Percentiles rank a stretch among this genome's conserved stretches.
These are phyloP conservation scores for Morella rubra DNA, from an alignment of 306 rosid species.

Conservation along the genomic window DNA sequence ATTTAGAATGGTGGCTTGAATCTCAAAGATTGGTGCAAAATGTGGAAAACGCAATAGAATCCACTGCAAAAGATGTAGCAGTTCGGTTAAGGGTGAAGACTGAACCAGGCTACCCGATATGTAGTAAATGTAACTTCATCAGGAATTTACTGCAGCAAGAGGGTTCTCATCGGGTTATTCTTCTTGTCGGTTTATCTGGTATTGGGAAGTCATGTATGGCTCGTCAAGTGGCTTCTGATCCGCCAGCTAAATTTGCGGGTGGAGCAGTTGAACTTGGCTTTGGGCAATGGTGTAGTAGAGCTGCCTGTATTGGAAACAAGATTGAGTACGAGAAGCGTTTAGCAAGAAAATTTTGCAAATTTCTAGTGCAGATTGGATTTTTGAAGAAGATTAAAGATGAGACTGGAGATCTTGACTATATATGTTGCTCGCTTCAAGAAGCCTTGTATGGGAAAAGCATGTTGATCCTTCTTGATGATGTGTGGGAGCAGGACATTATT, in stretches of 20 bases:
- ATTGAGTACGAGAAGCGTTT: slow-evolving; percentile 28
- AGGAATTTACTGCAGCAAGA: slow-evolving; percentile 30
- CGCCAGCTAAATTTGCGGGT: slow-evolving; percentile 27
- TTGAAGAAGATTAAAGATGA: slow-evolving; percentile 31
- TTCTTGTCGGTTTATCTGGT: slow-evolving; percentile 33
- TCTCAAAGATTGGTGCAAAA: slow-evolving; percentile 19
- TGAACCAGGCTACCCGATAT: slow-evolving; percentile 33
- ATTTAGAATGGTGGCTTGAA: slow-evolving; percentile 38
- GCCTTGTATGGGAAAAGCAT: slow-evolving; percentile 32
- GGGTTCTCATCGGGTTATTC: slow-evolving; percentile 15
- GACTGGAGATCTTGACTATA: slow-evolving; percentile 31
- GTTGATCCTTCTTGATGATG: slow-evolving; percentile 37
- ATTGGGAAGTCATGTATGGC: slow-evolving; percentile 36
- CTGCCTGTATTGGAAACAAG: slow-evolving; percentile 32
- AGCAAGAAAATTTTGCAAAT: slow-evolving; percentile 29
- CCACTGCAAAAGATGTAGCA: slow-evolving; percentile 17
- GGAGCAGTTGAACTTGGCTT: slow-evolving; percentile 38
- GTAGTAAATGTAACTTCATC: slow-evolving; percentile 23
- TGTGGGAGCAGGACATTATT: slow-evolving; percentile 39
- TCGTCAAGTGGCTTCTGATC: slow-evolving; percentile 33
- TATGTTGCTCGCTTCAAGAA: slow-evolving; percentile 37
- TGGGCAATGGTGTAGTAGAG: slow-evolving; percentile 41
- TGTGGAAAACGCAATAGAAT: slow-evolving; percentile 30
- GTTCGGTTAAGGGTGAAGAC: slow-evolving; percentile 25
- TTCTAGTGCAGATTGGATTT: slow-evolving; percentile 36